Percentiles rank a stretch among this genome's conserved stretches.
phyloP scores from a whole-genome alignment of 495 filamentous ascomycete genomes.

The Annulohypoxylon nitens region DNA sequence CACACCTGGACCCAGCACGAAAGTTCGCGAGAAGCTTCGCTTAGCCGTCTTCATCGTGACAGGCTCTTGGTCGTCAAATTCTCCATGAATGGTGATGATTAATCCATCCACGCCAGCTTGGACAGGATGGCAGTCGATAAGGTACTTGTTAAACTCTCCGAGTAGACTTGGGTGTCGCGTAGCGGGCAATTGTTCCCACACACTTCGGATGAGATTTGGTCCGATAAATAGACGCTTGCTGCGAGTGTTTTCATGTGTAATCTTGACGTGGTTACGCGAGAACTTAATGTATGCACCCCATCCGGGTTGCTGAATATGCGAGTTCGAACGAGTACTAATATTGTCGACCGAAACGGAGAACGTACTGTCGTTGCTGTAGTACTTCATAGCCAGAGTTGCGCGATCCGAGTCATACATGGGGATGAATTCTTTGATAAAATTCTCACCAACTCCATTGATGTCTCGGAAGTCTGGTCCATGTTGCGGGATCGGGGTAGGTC shows the following conservation, averaged over 20 bases:
- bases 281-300: constrained; percentile 84
- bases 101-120: constrained; percentile 78
- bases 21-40: constrained; percentile 87
- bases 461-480: constrained; percentile 79
- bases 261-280: constrained; percentile 82
- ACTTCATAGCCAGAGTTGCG: constrained; percentile 67
- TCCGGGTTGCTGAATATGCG: constrained; percentile 55
- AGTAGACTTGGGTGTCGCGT: constrained; percentile 80
- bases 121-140: constrained; percentile 84
- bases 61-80: constrained; percentile 81
- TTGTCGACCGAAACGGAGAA: constrained; percentile 84
- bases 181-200: constrained; percentile 77
- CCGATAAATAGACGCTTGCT: constrained; percentile 73
- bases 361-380: constrained; percentile 82
- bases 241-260: constrained; percentile 70
- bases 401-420: constrained; percentile 80
- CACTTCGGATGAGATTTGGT: constrained; percentile 70
- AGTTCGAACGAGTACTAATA: constrained; percentile 63
- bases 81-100: constrained; percentile 82
- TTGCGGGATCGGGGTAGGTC: constrained; percentile 74
- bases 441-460: constrained; percentile 76
- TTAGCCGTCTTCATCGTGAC: constrained; percentile 63
- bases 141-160: constrained; percentile 74
- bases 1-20: constrained; percentile 82
- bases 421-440: constrained; percentile 82